Conservation (phyloP, 2,329 filamentous ascomycete species). For the Fusarium sp. region DNA sequence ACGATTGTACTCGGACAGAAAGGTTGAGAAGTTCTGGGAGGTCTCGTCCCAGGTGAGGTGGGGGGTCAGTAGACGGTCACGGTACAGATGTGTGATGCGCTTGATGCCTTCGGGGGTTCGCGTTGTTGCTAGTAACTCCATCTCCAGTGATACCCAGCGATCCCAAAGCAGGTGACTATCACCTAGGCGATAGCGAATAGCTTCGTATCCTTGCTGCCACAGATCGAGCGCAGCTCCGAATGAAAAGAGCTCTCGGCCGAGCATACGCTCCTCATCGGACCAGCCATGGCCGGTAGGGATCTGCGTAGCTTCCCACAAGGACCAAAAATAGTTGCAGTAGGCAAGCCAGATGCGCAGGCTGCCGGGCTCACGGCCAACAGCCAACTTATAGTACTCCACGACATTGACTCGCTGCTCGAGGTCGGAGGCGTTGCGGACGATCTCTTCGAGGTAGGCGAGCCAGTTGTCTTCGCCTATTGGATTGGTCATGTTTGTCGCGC, state of each 20-base stretch:
- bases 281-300: constrained; percentile 64
- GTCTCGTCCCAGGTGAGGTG: constrained; percentile 82
- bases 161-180: constrained; percentile 86
- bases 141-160: constrained; percentile 79
- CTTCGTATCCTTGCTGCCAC: constrained; percentile 78
- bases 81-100: constrained; percentile 76
- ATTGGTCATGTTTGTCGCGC: constrained; percentile 58
- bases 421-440: constrained; percentile 70
- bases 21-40: constrained; percentile 79
- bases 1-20: constrained; percentile 78
- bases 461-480: constrained; percentile 83
- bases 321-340: constrained; percentile 84
- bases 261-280: constrained; percentile 75
- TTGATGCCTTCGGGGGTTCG: constrained; percentile 69
- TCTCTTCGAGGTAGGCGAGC: constrained; percentile 82
- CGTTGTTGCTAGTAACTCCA: constrained; percentile 73
- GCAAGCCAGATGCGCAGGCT: constrained; percentile 81
- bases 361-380: constrained; percentile 77
- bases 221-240: constrained; percentile 75
- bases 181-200: constrained; percentile 79
- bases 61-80: constrained; percentile 77
- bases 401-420: constrained; percentile 77
- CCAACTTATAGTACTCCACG: constrained; percentile 79
- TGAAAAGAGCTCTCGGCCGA: constrained; percentile 79
- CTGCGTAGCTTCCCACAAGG: constrained; percentile 75